Evolutionary conservation across 1,284 basidiomycete genomes (phyloP).

Genomic region (Tilletia horrida): DNA sequence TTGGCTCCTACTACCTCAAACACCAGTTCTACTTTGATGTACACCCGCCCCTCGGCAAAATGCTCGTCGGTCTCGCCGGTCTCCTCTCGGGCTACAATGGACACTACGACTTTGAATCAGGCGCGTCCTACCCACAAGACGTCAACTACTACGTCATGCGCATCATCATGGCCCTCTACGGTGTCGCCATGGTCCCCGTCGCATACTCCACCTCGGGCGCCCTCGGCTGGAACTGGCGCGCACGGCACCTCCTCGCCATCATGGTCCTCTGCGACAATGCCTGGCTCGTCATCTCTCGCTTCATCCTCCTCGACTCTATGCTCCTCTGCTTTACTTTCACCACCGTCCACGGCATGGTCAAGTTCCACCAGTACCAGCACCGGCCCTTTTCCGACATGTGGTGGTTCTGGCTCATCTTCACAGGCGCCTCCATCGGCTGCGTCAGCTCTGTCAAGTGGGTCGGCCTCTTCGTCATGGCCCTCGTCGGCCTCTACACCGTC

Average conservation of each 20-base stretch:
- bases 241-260: constrained; percentile 83
- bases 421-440: constrained; percentile 87
- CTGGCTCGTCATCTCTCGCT: constrained; percentile 92
- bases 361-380: constrained; percentile 94
- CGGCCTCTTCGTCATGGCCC: constrained; percentile 86
- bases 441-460: constrained; percentile 98
- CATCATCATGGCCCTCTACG: constrained; percentile 87
- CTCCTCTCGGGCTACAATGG: constrained; percentile 88
- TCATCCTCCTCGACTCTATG: constrained; percentile 97
- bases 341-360: constrained; percentile 88
- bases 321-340: constrained; percentile 96
- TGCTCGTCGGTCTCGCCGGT: constrained; percentile 92
- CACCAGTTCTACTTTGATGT: constrained; percentile 59
- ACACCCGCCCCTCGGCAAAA: constrained; percentile 97
- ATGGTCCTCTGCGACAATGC: constrained; percentile 91
- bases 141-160: constrained; percentile 94
- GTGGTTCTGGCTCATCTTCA: constrained; percentile 92
- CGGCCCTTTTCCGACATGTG: constrained; percentile 87
- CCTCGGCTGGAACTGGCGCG: constrained; percentile 82
- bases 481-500: constrained; percentile 92
- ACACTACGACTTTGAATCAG: constrained; percentile 89
- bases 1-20: constrained; percentile 84
- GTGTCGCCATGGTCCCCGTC: constrained; percentile 89
- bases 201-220: constrained; percentile 97
- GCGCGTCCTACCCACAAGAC: constrained; percentile 73